Evolutionary conservation across 108 stramenopile genomes (phyloP).

Genomic region (Nitzschia inconspicua): DNA sequence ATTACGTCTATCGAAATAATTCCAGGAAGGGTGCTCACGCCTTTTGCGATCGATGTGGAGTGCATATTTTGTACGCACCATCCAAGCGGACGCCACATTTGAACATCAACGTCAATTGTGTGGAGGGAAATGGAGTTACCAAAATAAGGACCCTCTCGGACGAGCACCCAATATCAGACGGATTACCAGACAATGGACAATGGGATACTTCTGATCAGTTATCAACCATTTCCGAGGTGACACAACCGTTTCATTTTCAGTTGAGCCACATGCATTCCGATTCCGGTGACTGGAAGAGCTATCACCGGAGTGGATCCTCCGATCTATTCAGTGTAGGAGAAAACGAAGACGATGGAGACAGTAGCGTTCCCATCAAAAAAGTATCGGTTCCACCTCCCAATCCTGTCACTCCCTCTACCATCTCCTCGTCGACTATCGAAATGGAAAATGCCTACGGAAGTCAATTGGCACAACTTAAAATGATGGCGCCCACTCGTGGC

Average conservation of each 20-base stretch:
- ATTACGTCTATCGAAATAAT: conserved; percentile 43
- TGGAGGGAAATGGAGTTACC: conserved; percentile 27
- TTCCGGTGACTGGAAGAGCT: neutral
- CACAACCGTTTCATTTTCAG: conserved; percentile 7
- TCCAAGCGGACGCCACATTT: conserved; percentile 35
- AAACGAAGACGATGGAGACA: neutral
- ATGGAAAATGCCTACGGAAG: neutral
- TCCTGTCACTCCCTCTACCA: neutral
- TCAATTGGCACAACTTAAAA: neutral
- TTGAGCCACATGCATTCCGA: neutral
- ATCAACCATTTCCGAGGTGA: conserved; percentile 25
- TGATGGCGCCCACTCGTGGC: conserved; percentile 1
- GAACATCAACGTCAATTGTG: conserved; percentile 67
- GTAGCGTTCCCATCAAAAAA: neutral
- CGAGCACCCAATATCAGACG: conserved; percentile 7
- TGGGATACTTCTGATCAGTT: conserved; percentile 25
- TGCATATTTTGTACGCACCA: conserved; percentile 69
- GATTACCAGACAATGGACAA: conserved; percentile 6
- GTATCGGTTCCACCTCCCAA: neutral
- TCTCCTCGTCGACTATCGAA: neutral
- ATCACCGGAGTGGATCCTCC: neutral
- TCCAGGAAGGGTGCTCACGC: conserved; percentile 50
- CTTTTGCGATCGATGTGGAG: conserved; percentile 74
- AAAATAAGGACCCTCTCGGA: conserved; percentile 11
- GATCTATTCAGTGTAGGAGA: neutral